A percentile compares a stretch with the other conserved stretches of the same genome.
These are phyloP conservation scores for Copromyces sp. DNA, from an alignment of 495 filamentous ascomycete genomes.

Conservation along the genomic window DNA sequence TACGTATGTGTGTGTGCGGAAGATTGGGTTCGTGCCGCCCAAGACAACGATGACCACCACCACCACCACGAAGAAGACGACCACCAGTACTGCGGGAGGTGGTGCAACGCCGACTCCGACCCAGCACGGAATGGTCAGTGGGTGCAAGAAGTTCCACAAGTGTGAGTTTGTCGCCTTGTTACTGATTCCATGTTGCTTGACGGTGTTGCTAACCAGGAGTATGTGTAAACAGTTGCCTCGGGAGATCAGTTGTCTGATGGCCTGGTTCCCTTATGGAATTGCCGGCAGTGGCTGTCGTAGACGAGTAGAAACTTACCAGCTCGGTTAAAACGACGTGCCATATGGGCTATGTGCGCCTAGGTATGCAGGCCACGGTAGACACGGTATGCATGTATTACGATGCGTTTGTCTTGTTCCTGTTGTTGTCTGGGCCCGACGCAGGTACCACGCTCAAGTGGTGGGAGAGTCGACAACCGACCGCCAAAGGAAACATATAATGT, in stretches of 20 bases:
- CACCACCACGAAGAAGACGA: slow-evolving; percentile 10
- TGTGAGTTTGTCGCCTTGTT: too few species aligned
- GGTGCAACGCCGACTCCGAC: slow-evolving; percentile 6
- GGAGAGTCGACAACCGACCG: background rate
- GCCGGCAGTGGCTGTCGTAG: background rate
- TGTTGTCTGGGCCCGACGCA: background rate
- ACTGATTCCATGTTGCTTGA: too few species aligned
- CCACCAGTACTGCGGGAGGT: background rate
- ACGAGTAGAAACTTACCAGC: background rate
- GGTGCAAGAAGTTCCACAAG: background rate
- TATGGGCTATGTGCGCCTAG: background rate
- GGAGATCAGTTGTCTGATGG: background rate
- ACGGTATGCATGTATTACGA: too few species aligned
- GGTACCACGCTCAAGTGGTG: background rate
- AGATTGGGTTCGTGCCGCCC: background rate
- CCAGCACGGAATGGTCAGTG: background rate
- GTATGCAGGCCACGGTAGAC: too few species aligned
- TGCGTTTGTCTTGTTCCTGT: background rate
- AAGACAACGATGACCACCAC: background rate
- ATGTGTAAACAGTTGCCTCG: too few species aligned
- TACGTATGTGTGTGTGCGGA: background rate
- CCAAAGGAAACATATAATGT: background rate
- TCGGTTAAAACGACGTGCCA: background rate
- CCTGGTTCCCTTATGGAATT: background rate
- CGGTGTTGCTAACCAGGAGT: too few species aligned